Conservation (phyloP, 2,329 filamentous ascomycete species). For the Gaeumannomyces tritici region DNA sequence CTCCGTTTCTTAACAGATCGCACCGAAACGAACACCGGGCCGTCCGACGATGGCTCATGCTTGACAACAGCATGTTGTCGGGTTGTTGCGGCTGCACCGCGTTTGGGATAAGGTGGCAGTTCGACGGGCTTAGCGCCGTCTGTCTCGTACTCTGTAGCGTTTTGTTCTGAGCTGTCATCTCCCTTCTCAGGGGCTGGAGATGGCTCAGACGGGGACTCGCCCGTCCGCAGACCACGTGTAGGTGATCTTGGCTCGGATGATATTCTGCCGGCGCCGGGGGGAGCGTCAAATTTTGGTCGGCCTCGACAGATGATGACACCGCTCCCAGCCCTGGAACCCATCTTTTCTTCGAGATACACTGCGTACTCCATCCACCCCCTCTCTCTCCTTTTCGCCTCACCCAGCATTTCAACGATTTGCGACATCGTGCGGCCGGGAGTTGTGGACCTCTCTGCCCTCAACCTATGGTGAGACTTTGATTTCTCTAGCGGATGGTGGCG, state of each 20-base stretch:
- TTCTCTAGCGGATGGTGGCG: background rate
- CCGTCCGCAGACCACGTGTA: background rate
- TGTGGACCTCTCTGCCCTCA: background rate
- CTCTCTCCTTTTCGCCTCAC: background rate
- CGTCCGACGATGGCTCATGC: slow-evolving; percentile 44
- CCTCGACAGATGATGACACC: background rate
- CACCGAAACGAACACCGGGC: slow-evolving; percentile 40
- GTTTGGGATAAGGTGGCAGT: background rate
- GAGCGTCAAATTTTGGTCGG: background rate
- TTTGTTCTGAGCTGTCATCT: background rate
- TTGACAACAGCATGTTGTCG: slow-evolving; percentile 24
- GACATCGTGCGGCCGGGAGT: background rate
- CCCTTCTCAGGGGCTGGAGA: background rate
- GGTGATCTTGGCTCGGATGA: background rate
- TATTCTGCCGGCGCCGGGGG: no score
- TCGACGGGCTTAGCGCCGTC: background rate
- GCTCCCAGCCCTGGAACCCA: background rate
- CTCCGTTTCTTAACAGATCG: slow-evolving; percentile 39
- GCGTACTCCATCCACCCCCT: background rate
- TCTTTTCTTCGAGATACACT: slow-evolving; percentile 8
- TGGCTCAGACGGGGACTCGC: no score
- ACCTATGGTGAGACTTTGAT: background rate
- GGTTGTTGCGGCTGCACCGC: background rate
- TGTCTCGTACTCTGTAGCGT: background rate
- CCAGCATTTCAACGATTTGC: background rate